phyloP scores from a whole-genome alignment of 129 eudicot species.

The Lactuca sativa region DNA sequence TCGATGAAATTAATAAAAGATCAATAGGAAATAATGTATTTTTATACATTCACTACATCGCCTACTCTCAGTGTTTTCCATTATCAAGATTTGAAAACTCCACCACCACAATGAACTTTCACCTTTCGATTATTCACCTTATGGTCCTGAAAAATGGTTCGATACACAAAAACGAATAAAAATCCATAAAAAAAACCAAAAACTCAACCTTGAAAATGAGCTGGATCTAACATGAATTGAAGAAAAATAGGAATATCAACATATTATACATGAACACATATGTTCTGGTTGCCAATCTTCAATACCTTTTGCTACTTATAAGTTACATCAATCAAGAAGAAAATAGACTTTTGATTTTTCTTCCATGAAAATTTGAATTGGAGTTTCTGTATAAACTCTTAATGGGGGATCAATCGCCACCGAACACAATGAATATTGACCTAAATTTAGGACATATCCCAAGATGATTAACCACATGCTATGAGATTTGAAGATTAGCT shows the following conservation, averaged over 20 bases:
- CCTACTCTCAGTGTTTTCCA: constrained; percentile 86
- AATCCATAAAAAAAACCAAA: constrained; percentile 19
- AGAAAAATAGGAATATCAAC: background rate
- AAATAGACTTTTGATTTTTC: constrained; percentile 9
- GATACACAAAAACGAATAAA: constrained; percentile 1
- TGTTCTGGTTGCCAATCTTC: constrained; percentile 80
- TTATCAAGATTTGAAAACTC: constrained; percentile 52
- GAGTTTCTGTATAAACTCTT: constrained; percentile 10
- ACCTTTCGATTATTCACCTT: constrained; percentile 87
- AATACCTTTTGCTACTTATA: constrained; percentile 38
- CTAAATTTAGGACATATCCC: constrained; percentile 66
- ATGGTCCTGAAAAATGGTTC: constrained; percentile 55
- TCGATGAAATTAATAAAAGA: constrained; percentile 76
- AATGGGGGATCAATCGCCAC: constrained; percentile 48
- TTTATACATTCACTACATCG: constrained; percentile 72
- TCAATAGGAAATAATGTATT: constrained; percentile 90
- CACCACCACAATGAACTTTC: constrained; percentile 60
- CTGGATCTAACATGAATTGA: constrained; percentile 12
- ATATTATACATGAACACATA: constrained; percentile 34
- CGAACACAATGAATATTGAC: constrained; percentile 66
- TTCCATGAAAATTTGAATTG: constrained; percentile 17
- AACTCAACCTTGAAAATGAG: constrained; percentile 2
- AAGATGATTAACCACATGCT: constrained; percentile 35
- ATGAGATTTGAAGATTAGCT: constrained; percentile 64
- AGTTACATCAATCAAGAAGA: too few relatives aligned